These are phyloP conservation scores for Umbelopsis sp. DNA, from an alignment of 192 early-diverging fungal genomes.

Conservation along the genomic window DNA sequence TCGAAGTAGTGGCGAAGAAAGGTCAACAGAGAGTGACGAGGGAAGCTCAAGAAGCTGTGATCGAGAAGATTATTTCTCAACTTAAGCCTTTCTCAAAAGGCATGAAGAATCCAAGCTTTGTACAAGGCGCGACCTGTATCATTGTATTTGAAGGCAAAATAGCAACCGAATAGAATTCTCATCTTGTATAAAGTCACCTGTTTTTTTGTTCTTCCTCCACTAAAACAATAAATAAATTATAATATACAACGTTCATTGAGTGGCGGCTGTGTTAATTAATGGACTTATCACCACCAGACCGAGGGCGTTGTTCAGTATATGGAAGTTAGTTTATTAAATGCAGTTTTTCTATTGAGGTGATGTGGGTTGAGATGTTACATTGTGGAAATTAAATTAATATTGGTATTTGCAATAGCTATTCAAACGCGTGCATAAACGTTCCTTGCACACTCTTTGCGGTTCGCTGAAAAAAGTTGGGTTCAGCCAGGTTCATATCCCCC, in stretches of 20 bases:
- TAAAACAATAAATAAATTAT: not conserved
- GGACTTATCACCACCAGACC: no score
- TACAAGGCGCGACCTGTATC: conserved; percentile 3
- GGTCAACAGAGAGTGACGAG: conserved; percentile 36
- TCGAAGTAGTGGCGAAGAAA: conserved; percentile 50
- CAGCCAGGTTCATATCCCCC: conserved; percentile 4
- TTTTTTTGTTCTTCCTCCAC: not conserved
- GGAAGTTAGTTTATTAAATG: no score
- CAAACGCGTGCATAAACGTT: not conserved
- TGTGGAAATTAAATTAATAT: not conserved
- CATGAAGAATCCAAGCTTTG: conserved; percentile 7
- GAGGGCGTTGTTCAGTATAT: no score
- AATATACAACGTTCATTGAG: not conserved
- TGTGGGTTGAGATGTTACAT: not conserved
- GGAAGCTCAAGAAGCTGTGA: conserved; percentile 37
- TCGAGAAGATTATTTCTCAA: conserved; percentile 34
- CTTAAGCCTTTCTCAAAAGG: conserved; percentile 5
- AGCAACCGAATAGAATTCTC: not conserved
- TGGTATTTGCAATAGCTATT: not conserved
- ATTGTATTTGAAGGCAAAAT: conserved; percentile 14
- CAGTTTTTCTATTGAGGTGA: not conserved
- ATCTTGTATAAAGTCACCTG: not conserved
- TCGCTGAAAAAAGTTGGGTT: conserved; percentile 10
- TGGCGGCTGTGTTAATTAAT: not conserved
- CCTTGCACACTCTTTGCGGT: not conserved